Conservation (phyloP, 345 rosid species). For the Gossypium australe region DNA sequence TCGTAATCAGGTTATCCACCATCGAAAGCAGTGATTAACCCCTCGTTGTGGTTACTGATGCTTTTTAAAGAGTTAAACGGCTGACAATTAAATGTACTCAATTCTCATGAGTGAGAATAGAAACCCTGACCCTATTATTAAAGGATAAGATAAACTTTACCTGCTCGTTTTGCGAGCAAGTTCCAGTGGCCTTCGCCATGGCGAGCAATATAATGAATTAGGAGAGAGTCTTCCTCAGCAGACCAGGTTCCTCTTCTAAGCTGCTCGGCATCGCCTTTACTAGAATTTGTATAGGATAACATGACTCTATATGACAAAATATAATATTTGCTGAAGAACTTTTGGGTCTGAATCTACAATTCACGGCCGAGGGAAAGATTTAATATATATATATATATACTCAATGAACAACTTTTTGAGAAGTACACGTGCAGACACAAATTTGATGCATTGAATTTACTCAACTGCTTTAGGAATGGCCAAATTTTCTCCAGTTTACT, state of each 20-base stretch:
- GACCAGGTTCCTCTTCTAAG: slow-evolving; percentile 83
- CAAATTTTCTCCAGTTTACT: not conserved
- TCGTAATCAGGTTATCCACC: no score
- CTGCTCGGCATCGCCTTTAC: slow-evolving; percentile 11
- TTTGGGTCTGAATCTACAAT: not conserved
- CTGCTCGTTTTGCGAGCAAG: slow-evolving; percentile 56
- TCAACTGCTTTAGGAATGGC: not conserved
- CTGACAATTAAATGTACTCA: no score
- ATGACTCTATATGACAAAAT: slow-evolving; percentile 6
- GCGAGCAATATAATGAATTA: slow-evolving; percentile 47
- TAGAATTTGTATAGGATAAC: slow-evolving; percentile 14
- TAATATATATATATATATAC: not conserved
- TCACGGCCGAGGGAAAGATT: slow-evolving; percentile 1
- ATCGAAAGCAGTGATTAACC: no score
- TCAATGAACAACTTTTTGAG: no score
- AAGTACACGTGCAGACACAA: not conserved
- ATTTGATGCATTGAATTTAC: not conserved
- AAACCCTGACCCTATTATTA: no score
- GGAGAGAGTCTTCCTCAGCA: slow-evolving; percentile 62
- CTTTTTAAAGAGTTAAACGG: no score
- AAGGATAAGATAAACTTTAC: slow-evolving; percentile 15
- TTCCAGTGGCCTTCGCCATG: slow-evolving; percentile 84
- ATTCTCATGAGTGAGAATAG: no score
- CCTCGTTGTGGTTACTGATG: no score
- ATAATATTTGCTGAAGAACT: not conserved